These are phyloP conservation scores for Acanthamoeba rhysodes DNA, from an alignment of 208 protist genomes.

Conservation along the genomic window DNA sequence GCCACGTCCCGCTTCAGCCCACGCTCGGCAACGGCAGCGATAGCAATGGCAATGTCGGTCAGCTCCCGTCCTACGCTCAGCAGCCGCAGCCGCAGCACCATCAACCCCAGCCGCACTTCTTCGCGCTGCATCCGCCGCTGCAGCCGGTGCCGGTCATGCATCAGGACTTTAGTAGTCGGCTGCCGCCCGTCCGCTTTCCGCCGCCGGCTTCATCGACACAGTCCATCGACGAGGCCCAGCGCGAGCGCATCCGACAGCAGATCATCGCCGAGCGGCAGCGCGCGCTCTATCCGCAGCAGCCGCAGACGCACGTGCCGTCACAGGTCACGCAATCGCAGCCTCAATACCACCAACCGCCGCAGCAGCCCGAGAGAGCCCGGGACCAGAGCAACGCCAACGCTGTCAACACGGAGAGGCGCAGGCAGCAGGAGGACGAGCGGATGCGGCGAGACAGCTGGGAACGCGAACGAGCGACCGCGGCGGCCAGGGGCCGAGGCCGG, in stretches of 20 bases:
- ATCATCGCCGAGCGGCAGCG: conserved; percentile 2
- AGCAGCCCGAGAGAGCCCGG: conserved; percentile 10
- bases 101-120: background rate
- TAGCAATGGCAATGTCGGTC: background rate
- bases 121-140: background rate
- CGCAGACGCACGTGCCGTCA: background rate
- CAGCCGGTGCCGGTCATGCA: background rate
- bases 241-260: conserved; percentile 41
- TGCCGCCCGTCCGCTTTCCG: conserved; percentile 24
- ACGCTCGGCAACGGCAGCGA: background rate
- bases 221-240: background rate
- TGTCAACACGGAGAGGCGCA: background rate
- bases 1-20: conserved; percentile 24
- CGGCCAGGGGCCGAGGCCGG: too few relatives aligned
- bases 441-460: too few relatives aligned
- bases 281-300: background rate
- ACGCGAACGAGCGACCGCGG: too few relatives aligned
- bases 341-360: background rate
- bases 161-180: background rate
- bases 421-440: background rate
- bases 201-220: background rate
- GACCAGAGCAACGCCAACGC: background rate
- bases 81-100: background rate
- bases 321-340: background rate
- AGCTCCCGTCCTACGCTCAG: background rate